These are phyloP conservation scores for Solidago caesia DNA, from an alignment of 129 eudicot species.

Conservation along the genomic window DNA sequence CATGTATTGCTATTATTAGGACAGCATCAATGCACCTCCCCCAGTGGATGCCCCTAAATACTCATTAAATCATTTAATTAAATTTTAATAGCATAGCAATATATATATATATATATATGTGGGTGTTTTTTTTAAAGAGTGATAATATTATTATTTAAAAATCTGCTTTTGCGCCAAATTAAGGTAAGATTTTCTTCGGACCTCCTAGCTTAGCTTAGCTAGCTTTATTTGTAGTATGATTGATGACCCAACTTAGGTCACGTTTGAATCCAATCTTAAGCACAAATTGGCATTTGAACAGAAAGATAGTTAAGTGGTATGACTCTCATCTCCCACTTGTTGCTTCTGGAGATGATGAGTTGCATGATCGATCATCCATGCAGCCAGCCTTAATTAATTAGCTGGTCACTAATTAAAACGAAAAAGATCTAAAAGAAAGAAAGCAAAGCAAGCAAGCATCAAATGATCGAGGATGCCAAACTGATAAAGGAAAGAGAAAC, in stretches of 20 bases:
- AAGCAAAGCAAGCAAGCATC: slow-evolving; percentile 47
- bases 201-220: background rate
- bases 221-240: slow-evolving; percentile 16
- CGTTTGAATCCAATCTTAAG: slow-evolving; percentile 17
- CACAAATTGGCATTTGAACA: slow-evolving; percentile 32
- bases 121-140: slow-evolving; percentile 16
- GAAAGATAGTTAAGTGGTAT: slow-evolving; percentile 40
- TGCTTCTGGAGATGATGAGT: slow-evolving; percentile 35
- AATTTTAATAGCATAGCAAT: slow-evolving; percentile 17
- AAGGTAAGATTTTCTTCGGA: slow-evolving; percentile 5
- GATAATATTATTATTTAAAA: background rate
- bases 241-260: slow-evolving; percentile 5
- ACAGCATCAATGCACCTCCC: slow-evolving; percentile 55
- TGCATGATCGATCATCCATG: slow-evolving; percentile 56
- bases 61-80: slow-evolving; percentile 22
- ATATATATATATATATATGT: too few relatives aligned
- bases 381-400: slow-evolving; percentile 27
- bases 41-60: slow-evolving; percentile 42
- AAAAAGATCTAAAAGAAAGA: slow-evolving; percentile 34
- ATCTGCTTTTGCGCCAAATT: slow-evolving; percentile 12
- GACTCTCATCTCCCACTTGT: slow-evolving; percentile 53
- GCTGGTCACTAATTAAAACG: slow-evolving; percentile 28
- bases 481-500: slow-evolving; percentile 33
- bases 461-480: slow-evolving; percentile 42
- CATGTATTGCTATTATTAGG: slow-evolving; percentile 22